Evolutionary conservation across 164 flowering plant genomes (phyloP).

Genomic region (Hamamelis virginiana): DNA sequence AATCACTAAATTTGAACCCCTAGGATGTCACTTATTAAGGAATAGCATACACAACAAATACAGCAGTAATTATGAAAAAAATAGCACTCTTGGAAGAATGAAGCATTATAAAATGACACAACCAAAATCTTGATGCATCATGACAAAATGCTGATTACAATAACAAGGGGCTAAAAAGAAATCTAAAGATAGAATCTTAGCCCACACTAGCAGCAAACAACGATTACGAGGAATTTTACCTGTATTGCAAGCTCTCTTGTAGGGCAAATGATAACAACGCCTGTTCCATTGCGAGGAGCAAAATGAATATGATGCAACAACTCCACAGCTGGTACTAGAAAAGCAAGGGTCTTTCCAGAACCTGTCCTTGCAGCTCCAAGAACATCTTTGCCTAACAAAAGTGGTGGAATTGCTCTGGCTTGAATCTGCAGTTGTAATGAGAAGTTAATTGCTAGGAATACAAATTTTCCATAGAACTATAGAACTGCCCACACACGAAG

Average conservation of each 20-base stretch:
- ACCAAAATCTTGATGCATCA: too few relatives aligned
- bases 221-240: conserved; percentile 32
- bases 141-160: too few relatives aligned
- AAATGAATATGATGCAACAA: conserved; percentile 54
- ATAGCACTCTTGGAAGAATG: too few relatives aligned
- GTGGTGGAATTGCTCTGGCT: conserved; percentile 83
- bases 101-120: too few relatives aligned
- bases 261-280: conserved; percentile 91
- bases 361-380: conserved; percentile 99
- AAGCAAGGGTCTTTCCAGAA: conserved; percentile 94
- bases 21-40: too few relatives aligned
- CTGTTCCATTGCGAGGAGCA: conserved; percentile 81
- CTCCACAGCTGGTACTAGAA: conserved; percentile 90
- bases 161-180: neutral
- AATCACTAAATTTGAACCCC: too few relatives aligned
- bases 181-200: neutral
- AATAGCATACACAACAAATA: too few relatives aligned
- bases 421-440: conserved; percentile 62
- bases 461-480: too few relatives aligned
- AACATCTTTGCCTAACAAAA: conserved; percentile 75
- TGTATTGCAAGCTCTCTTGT: conserved; percentile 97
- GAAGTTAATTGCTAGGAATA: neutral
- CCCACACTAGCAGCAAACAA: neutral
- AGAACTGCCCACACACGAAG: too few relatives aligned
- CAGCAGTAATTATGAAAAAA: too few relatives aligned